Percentiles rank a stretch among this genome's conserved stretches.
Conservation (phyloP, 768 basidiomycete genomes). For the Lactarius sp. region DNA sequence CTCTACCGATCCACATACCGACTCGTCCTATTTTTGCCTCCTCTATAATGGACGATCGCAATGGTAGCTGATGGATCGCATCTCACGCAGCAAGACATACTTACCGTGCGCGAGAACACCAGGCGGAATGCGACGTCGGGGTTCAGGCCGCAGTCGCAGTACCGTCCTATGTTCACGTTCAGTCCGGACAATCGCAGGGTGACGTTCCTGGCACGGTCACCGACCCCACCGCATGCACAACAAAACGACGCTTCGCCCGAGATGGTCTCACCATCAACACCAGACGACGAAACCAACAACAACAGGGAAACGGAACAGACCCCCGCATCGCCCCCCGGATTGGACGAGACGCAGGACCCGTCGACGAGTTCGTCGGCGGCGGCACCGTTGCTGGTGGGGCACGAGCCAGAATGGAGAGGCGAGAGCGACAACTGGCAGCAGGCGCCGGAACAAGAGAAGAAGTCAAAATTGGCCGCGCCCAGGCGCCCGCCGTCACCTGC, state of each 20-base stretch:
- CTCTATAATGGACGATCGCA: neutral
- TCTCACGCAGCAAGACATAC: constrained; percentile 27
- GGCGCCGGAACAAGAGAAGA: neutral
- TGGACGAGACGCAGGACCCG: neutral
- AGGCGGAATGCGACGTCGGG: constrained; percentile 36
- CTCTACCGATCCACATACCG: neutral
- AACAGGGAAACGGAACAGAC: neutral
- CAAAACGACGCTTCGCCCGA: neutral
- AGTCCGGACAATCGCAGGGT: constrained; percentile 34
- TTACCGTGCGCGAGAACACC: constrained; percentile 39
- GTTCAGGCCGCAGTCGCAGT: constrained; percentile 16
- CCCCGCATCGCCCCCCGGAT: neutral
- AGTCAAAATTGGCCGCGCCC: neutral
- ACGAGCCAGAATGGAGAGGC: neutral
- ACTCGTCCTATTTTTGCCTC: neutral
- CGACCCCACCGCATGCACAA: neutral
- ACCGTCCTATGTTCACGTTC: constrained; percentile 8
- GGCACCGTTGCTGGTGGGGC: neutral
- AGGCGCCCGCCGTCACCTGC: neutral
- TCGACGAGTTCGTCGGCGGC: neutral
- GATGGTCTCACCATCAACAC: neutral
- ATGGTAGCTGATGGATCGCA: neutral
- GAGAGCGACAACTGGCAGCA: neutral
- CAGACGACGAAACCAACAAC: neutral
- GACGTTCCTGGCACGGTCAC: constrained; percentile 34